These are phyloP conservation scores for Flaveria bidentis DNA, from an alignment of 129 eudicot species.

Conservation along the genomic window DNA sequence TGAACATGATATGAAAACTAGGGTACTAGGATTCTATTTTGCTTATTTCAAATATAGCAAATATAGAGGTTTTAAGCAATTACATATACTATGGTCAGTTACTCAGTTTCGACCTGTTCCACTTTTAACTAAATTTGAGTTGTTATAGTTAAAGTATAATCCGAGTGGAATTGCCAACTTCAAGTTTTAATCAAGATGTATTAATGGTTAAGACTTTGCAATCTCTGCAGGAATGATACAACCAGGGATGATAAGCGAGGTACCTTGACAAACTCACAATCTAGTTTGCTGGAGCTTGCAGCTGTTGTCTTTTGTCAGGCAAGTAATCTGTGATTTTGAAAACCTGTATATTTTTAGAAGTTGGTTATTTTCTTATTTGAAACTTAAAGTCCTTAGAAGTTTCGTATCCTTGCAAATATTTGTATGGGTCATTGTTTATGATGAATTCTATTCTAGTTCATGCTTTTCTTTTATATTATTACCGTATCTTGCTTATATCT, in stretches of 20 bases:
- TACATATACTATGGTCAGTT: neutral
- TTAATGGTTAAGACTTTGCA: slow-evolving; percentile 18
- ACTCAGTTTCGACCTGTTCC: slow-evolving; percentile 3
- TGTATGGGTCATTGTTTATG: slow-evolving; percentile 8
- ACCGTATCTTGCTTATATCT: neutral
- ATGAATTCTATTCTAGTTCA: slow-evolving; percentile 1
- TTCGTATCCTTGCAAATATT: neutral
- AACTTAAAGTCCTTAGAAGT: slow-evolving; percentile 15
- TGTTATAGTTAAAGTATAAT: neutral
- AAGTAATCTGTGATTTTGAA: slow-evolving; percentile 20
- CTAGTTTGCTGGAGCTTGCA: slow-evolving; percentile 78
- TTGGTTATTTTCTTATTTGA: neutral
- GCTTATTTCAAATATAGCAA: neutral
- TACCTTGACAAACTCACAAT: slow-evolving; percentile 64
- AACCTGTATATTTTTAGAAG: slow-evolving; percentile 1
- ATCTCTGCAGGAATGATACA: slow-evolving; percentile 55
- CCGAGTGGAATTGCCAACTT: slow-evolving; percentile 1
- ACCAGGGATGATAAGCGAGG: slow-evolving; percentile 79
- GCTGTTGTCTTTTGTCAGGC: slow-evolving; percentile 90
- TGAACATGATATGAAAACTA: neutral
- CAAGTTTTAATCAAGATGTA: slow-evolving; percentile 8
- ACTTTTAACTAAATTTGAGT: neutral
- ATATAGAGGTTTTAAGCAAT: neutral
- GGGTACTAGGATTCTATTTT: neutral
- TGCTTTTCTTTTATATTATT: slow-evolving; percentile 1